Percentiles rank a stretch among this genome's conserved stretches.
Evolutionary conservation across 352 stramenopile genomes (phyloP).

Genomic region (Phytophthora ohioensis): DNA sequence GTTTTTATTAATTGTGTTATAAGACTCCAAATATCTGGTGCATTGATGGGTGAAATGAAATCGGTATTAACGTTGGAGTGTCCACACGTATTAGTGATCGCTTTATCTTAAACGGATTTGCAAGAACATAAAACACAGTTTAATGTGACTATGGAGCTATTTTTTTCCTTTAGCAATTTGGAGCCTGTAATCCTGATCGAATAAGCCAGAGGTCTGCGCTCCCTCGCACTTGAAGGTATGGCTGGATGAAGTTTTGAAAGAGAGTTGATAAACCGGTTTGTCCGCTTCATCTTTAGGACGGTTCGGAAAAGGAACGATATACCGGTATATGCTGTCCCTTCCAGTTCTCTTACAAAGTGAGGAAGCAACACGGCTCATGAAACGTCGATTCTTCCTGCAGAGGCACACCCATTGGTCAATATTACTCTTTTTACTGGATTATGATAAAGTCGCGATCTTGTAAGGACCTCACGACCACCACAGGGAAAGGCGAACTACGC

Average conservation of each 20-base stretch:
- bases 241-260: slow-evolving; percentile 6
- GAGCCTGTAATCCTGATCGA: too few relatives aligned
- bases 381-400: not conserved
- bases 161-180: too few relatives aligned
- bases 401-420: not conserved
- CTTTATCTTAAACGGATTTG: too few relatives aligned
- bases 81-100: too few relatives aligned
- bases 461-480: not conserved
- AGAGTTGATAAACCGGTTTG: slow-evolving; percentile 3
- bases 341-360: not conserved
- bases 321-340: not conserved
- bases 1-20: too few relatives aligned
- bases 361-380: not conserved
- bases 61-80: too few relatives aligned
- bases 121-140: too few relatives aligned
- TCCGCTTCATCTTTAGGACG: not conserved
- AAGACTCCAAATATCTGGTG: too few relatives aligned
- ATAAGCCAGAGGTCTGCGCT: too few relatives aligned
- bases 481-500: not conserved
- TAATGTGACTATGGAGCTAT: too few relatives aligned
- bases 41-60: too few relatives aligned
- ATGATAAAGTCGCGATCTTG: slow-evolving; percentile 1
- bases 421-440: not conserved
- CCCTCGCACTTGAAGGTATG: not conserved
- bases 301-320: not conserved